Evolutionary conservation across 306 rosid species (phyloP).

Genomic region (Urtica urens): DNA sequence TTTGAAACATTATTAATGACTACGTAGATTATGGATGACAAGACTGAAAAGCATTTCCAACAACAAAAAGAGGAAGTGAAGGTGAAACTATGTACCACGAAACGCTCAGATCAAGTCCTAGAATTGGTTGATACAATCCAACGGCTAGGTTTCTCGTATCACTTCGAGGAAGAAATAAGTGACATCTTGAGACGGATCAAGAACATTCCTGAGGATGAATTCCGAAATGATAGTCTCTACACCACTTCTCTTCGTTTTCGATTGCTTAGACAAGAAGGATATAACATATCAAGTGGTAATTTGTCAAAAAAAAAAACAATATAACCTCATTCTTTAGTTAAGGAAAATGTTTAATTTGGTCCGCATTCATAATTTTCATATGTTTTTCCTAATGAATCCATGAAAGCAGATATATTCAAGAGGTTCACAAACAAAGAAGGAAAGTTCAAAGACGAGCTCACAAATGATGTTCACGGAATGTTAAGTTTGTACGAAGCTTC

Average conservation of each 20-base stretch:
- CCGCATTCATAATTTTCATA: no score
- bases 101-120: background rate
- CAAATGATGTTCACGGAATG: constrained; percentile 1
- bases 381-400: background rate
- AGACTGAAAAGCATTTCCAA: background rate
- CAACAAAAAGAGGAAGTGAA: constrained; percentile 3
- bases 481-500: constrained; percentile 5
- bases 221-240: background rate
- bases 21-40: no score
- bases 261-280: constrained; percentile 5
- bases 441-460: background rate
- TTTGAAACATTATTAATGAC: no score
- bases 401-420: constrained; percentile 8
- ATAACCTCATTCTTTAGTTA: no score
- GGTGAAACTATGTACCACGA: background rate
- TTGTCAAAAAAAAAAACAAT: no score
- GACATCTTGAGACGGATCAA: background rate
- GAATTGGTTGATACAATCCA: constrained; percentile 4
- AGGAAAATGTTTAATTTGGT: background rate
- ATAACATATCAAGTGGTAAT: constrained; percentile 7
- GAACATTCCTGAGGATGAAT: background rate
- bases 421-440: constrained; percentile 17
- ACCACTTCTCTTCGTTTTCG: background rate
- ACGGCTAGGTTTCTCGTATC: constrained; percentile 1
- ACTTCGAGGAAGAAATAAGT: constrained; percentile 3